Base-by-base conservation (phyloP, 179 eudicot genomes). In the Sideroxylon spinosum region DNA sequence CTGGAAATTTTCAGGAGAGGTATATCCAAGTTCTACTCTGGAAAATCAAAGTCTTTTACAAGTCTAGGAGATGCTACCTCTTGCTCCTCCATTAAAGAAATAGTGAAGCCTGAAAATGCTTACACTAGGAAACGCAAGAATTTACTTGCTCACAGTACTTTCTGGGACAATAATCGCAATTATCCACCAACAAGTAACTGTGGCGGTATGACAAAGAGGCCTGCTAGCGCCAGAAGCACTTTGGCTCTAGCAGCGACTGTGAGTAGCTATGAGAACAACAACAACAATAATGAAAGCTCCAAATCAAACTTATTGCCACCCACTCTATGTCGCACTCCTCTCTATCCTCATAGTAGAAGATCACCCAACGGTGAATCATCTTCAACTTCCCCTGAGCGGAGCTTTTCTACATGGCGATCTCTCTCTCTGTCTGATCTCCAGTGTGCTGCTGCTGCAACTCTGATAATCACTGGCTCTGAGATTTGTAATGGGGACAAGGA, bases 21-120 rank as follows among this genome's bases (percentile, higher is more conserved):
- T 80, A 85, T 94, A 75, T 92, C 98, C n/a, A 87, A 75, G 25
- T 88, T 88, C 67, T 88, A 88, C 79, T 22, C 62, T 64, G 91
- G 89, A 29, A 88, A 88, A 81, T 94, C 98, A 0, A 92, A 92
- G 84, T 94, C 98, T 16, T 94, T 88, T 80, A 86, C 97, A 9
- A 92, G 97, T 73, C 87, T 94, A 26, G 73, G 82, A 0, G 92
- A 90, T 74, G 89, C 89, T 0, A 81, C 71, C 77, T 78, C 89
- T 29, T 81, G 84, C 25, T 75, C 92, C 9, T 86, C 92, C 19
- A 78, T 88, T 65, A 86, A 90, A 77, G 95, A 94, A 59, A 86
- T 94, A 56, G 86, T 84, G 10, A 94, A 94, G 81, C 92, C 92
- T 6, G 98, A 92, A 71, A 86, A 88, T 79, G 88, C 97, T 4